Evolutionary conservation across 495 filamentous ascomycete genomes (phyloP).

Genomic region (Xylaria intraflava): DNA sequence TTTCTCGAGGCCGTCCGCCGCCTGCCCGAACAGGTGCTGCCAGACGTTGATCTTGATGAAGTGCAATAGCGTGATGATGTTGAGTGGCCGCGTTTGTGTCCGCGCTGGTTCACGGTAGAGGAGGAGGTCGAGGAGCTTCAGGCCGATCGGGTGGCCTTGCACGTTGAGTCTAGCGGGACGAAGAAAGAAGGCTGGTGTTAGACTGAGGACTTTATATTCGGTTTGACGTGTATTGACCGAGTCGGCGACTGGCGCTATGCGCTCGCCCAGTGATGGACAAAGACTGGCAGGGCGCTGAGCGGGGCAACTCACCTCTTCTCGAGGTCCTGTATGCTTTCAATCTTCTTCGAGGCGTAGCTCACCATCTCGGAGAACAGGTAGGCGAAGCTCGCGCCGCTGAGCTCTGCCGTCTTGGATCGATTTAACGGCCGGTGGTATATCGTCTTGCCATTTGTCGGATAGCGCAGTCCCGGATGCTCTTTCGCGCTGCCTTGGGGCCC

Average conservation of each 20-base stretch:
- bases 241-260: too few relatives aligned
- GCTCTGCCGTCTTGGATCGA: constrained; percentile 75
- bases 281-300: neutral
- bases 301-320: constrained; percentile 67
- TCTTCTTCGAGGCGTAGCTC: constrained; percentile 81
- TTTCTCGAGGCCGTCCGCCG: constrained; percentile 88
- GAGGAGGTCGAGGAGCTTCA: constrained; percentile 90
- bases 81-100: constrained; percentile 69
- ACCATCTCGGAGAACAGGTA: constrained; percentile 98
- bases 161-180: constrained; percentile 64
- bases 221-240: too few relatives aligned
- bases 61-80: constrained; percentile 86
- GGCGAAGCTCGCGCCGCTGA: constrained; percentile 88
- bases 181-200: neutral
- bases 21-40: constrained; percentile 82
- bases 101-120: constrained; percentile 67
- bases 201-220: neutral
- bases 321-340: constrained; percentile 86
- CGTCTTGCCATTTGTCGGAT: constrained; percentile 91
- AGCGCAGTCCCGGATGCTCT: constrained; percentile 64
- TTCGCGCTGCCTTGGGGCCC: constrained; percentile 31
- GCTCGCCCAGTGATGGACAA: too few relatives aligned
- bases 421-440: constrained; percentile 97
- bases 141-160: constrained; percentile 91
- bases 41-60: constrained; percentile 88